Base-by-base conservation (phyloP, 176 grass and related monocot genomes). In the Tillandsia fasciculata region DNA sequence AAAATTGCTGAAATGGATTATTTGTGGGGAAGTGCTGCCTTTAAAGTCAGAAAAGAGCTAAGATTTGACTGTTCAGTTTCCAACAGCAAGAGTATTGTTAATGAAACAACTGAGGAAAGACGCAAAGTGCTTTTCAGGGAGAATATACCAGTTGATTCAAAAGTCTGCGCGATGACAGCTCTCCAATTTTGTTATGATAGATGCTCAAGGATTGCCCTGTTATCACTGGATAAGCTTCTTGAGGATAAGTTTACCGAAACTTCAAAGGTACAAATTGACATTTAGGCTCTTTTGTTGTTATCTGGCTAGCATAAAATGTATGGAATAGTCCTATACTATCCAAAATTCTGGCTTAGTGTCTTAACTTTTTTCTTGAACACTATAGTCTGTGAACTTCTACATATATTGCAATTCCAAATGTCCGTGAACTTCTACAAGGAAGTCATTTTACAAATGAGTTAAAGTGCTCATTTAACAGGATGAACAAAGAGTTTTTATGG, bases 141-240 rank as follows among this genome's bases (percentile, higher is more conserved):
- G 86, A 96, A 87, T 68, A 91, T 96, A 58, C 92, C 88, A 26
- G 58, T 96, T 82, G 92, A 96, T 80, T 82, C 86, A 61, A 88
- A 75, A 75, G 77, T 84, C 13, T 96, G 88, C 48, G 76, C 82
- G 75, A 82, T 63, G 52, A 89, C 92, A 64, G 79, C 70, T 77
- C 69, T 91, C 67, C 81, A 82, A 69, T 96, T 85, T 83, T 91
- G 83, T 80, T 89, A 91, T 76, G 75, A 83, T 73, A 79, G 83
- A 64, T 87, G 76, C 74, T 80, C 74, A 73, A 73, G 72, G 70
- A 63, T 48, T 89, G 80, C 81, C 78, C 14, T 65, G 47, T 79
- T 85, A 63, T 91, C 85, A 28, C 14, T 91, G 68, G 81, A 89
- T 80, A 90, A 84, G 47, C 78, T 96, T 89, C 78, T 74, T 23